Conservation (phyloP, 441 rosid genomes). For the Breynia disticha region DNA sequence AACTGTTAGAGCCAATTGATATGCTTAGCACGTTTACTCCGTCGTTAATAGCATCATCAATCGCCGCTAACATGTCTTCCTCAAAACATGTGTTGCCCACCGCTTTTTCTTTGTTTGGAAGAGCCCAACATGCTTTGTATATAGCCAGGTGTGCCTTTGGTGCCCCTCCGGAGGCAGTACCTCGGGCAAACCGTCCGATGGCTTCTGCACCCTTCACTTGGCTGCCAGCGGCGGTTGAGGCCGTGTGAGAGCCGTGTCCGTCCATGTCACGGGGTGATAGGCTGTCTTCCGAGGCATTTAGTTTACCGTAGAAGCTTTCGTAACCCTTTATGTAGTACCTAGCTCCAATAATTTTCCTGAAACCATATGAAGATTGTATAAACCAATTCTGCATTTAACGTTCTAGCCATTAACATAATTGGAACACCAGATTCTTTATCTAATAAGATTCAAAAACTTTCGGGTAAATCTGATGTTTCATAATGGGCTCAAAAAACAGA, state of each 20-base stretch:
- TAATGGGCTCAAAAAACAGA: background rate
- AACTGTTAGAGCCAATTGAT: slow-evolving; percentile 30
- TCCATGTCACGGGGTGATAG: slow-evolving; percentile 65
- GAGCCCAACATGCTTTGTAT: slow-evolving; percentile 78
- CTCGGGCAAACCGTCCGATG: slow-evolving; percentile 56
- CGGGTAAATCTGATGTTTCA: background rate
- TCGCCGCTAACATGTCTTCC: slow-evolving; percentile 69
- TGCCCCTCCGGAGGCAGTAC: slow-evolving; percentile 71
- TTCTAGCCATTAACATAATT: background rate
- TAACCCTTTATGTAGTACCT: slow-evolving; percentile 57
- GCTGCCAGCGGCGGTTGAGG: slow-evolving; percentile 57
- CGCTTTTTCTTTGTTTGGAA: slow-evolving; percentile 33
- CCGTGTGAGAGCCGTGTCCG: slow-evolving; percentile 85
- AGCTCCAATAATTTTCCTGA: slow-evolving; percentile 75
- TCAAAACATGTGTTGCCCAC: slow-evolving; percentile 36
- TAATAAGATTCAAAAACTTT: too few species aligned
- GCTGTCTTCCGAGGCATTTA: slow-evolving; percentile 44
- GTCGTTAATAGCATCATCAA: slow-evolving; percentile 73
- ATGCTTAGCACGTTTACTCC: slow-evolving; percentile 61
- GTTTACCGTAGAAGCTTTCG: slow-evolving; percentile 25
- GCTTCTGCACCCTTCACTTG: slow-evolving; percentile 34
- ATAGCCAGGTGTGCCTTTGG: slow-evolving; percentile 62
- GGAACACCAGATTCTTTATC: background rate
- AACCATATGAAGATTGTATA: background rate
- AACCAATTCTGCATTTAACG: background rate